Evolutionary conservation across 495 filamentous ascomycete species (phyloP).

Genomic region (Neurospora tetraspora): DNA sequence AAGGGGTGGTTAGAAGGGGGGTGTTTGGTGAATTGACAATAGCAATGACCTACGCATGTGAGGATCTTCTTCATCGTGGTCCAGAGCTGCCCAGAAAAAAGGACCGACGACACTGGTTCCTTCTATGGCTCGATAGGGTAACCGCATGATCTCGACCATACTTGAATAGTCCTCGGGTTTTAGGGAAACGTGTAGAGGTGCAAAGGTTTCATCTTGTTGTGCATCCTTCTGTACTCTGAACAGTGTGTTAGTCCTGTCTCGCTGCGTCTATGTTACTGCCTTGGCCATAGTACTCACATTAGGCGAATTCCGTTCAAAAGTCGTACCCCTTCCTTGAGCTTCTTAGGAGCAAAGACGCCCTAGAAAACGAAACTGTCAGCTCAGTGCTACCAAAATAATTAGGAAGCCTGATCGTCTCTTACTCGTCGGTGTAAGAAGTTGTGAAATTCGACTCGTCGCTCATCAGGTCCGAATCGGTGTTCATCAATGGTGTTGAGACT

Average conservation of each 20-base stretch:
- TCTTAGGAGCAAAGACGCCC: slow-evolving; percentile 39
- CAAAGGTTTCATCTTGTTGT: slow-evolving; percentile 39
- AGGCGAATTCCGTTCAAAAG: slow-evolving; percentile 36
- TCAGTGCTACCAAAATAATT: not conserved
- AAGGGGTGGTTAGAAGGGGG: not conserved
- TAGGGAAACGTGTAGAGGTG: slow-evolving; percentile 36
- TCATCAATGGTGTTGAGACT: slow-evolving; percentile 36
- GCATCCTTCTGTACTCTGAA: slow-evolving; percentile 42
- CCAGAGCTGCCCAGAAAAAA: slow-evolving; percentile 45
- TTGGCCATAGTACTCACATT: slow-evolving; percentile 26
- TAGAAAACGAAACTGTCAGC: slow-evolving; percentile 8
- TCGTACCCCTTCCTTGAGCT: slow-evolving; percentile 29
- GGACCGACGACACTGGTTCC: slow-evolving; percentile 42
- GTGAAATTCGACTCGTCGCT: slow-evolving; percentile 39
- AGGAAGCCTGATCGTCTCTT: slow-evolving; percentile 4
- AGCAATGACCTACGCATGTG: slow-evolving; percentile 31
- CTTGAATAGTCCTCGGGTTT: slow-evolving; percentile 28
- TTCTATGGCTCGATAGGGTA: slow-evolving; percentile 44
- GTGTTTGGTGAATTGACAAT: too few species aligned
- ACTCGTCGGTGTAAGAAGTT: slow-evolving; percentile 42
- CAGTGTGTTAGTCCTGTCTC: not conserved
- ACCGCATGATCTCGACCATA: slow-evolving; percentile 32
- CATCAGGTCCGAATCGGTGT: slow-evolving; percentile 28
- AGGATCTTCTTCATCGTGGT: slow-evolving; percentile 39
- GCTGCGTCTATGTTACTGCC: not conserved